Conservation (phyloP, 257 asterid genomes). For the Nicotiana benthamiana region DNA sequence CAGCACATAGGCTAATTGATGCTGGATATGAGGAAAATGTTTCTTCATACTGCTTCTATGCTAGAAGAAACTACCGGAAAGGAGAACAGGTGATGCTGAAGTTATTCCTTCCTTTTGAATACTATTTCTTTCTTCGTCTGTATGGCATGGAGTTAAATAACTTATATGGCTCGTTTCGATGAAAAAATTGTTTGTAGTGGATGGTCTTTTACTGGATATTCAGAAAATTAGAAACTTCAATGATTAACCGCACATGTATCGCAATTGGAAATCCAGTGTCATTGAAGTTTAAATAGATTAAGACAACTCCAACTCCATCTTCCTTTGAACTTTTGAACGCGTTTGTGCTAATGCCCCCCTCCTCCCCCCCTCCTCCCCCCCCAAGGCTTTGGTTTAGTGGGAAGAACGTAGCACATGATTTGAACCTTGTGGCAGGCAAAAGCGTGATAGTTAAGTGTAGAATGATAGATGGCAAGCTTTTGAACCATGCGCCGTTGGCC, state of each 20-base stretch:
- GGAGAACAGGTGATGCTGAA: constrained; percentile 72
- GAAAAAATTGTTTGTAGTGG: too few species aligned
- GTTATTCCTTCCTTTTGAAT: not conserved
- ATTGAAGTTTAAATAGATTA: not conserved
- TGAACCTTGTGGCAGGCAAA: too few species aligned
- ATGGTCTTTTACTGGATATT: not conserved
- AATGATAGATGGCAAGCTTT: too few species aligned
- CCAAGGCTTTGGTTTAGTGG: too few species aligned
- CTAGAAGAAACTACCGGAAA: constrained; percentile 58
- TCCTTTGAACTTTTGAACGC: not conserved
- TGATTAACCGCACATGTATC: not conserved
- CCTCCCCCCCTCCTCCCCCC: not conserved
- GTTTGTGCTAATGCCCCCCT: not conserved
- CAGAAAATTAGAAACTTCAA: not conserved
- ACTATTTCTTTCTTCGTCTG: not conserved
- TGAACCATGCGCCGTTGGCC: too few species aligned
- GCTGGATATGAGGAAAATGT: constrained; percentile 59
- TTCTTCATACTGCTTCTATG: constrained; percentile 69
- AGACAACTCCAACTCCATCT: not conserved
- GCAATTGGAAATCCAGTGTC: not conserved
- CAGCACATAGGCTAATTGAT: constrained; percentile 49
- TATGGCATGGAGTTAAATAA: not conserved
- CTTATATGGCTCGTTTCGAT: too few species aligned
- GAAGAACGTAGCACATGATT: too few species aligned
- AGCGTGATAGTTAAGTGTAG: too few species aligned